A percentile compares a stretch with the other conserved stretches of the same genome.
Evolutionary conservation across 192 early-diverging fungal species (phyloP).

Genomic region (Rhizophagus prolifer): DNA sequence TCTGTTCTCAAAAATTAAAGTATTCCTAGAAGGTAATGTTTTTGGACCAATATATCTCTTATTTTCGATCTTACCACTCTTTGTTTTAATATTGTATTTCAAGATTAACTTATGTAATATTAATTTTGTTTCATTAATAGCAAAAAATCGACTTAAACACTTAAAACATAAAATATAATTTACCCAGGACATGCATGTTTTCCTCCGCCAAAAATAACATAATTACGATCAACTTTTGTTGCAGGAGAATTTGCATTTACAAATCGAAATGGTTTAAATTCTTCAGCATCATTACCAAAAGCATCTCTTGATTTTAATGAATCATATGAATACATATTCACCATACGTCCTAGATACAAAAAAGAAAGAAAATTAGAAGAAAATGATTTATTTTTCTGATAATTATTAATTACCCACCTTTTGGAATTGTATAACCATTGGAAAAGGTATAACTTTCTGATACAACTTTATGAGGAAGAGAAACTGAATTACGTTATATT

Average conservation of each 20-base stretch:
- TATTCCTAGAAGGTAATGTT: no score
- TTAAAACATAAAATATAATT: no score
- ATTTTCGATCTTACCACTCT: no score
- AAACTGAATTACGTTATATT: neutral
- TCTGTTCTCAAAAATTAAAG: no score
- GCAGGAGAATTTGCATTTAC: constrained; percentile 16
- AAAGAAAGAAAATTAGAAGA: neutral
- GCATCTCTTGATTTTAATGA: neutral
- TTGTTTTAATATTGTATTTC: no score
- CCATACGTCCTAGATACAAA: neutral
- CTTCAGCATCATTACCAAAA: neutral
- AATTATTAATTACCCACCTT: neutral
- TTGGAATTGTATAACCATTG: constrained; percentile 12
- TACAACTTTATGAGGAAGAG: neutral
- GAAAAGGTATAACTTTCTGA: neutral
- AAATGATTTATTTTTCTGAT: neutral
- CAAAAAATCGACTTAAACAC: no score
- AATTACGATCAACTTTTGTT: neutral
- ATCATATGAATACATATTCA: neutral
- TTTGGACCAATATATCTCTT: no score
- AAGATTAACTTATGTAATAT: no score
- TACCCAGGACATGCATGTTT: neutral
- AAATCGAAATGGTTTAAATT: constrained; percentile 31
- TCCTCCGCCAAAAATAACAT: neutral
- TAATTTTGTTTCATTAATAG: no score